Conservation (phyloP, 2,329 filamentous ascomycete genomes). For the Ophidiomyces ophidiicola region DNA sequence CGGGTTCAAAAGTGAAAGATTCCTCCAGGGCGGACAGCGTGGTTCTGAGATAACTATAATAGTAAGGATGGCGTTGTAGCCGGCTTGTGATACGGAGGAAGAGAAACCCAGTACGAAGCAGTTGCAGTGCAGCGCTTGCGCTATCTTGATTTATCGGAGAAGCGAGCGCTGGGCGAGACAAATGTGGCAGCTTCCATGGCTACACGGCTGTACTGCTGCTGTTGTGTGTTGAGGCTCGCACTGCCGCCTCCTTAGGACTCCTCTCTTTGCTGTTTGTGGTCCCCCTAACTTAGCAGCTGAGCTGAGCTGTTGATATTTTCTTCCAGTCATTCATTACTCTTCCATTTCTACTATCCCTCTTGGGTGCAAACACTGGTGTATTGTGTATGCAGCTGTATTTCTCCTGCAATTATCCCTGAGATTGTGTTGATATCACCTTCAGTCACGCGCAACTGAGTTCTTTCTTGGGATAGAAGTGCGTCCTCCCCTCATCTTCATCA, state of each 20-base stretch:
- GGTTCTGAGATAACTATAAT: too few species aligned
- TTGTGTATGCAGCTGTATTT: neutral
- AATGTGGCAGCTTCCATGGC: constrained; percentile 9
- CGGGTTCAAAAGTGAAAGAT: too few species aligned
- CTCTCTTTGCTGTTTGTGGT: neutral
- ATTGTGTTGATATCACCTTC: constrained; percentile 4
- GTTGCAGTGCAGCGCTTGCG: too few species aligned
- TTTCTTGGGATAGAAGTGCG: constrained; percentile 2
- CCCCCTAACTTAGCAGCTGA: constrained; percentile 1
- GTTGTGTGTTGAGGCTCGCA: neutral
- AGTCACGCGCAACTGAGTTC: neutral
- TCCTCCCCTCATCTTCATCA: neutral
- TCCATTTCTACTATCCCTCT: constrained; percentile 7
- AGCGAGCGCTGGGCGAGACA: neutral
- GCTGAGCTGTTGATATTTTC: neutral
- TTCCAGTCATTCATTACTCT: constrained; percentile 7
- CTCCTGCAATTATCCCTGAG: neutral
- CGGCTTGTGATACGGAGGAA: too few species aligned
- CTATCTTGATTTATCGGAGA: neutral
- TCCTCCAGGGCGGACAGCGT: too few species aligned
- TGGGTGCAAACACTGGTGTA: neutral
- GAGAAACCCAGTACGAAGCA: too few species aligned
- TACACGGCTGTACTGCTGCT: constrained; percentile 1
- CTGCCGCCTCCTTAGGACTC: neutral
- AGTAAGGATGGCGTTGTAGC: too few species aligned